Percentiles rank a stretch among this genome's conserved stretches.
phyloP scores from a whole-genome alignment of 2,329 filamentous ascomycete species.

The Cladophialophora carrionii region DNA sequence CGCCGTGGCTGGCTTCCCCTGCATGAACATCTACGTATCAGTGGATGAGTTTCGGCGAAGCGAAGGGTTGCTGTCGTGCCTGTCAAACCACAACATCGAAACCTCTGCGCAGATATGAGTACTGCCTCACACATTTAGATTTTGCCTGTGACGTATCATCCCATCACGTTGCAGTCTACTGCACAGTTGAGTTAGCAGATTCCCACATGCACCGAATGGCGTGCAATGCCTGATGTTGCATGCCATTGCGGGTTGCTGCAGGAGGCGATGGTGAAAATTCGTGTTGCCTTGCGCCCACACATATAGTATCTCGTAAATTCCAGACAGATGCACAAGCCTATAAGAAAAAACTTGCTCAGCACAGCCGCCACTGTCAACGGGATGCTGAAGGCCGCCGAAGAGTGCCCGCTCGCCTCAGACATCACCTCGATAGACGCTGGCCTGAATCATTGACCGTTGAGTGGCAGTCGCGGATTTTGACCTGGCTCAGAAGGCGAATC shows the following conservation, averaged over 20 bases:
- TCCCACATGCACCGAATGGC: not conserved
- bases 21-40: constrained; percentile 3
- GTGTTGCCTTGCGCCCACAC: not conserved
- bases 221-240: constrained; percentile 6
- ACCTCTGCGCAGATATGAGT: not conserved
- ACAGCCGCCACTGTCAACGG: not conserved
- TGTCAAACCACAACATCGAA: constrained; percentile 11
- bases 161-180: constrained; percentile 5
- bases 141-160: constrained; percentile 16
- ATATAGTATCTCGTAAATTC: not conserved
- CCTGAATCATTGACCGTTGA: not conserved
- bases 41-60: constrained; percentile 19
- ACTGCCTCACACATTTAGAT: not conserved
- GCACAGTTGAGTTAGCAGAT: not conserved
- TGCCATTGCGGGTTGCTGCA: not conserved
- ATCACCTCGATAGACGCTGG: not conserved
- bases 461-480: not conserved
- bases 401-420: not conserved
- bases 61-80: constrained; percentile 1
- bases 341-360: not conserved
- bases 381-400: not conserved
- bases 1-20: constrained; percentile 3
- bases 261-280: not conserved
- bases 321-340: not conserved
- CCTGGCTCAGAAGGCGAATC: not conserved